Evolutionary conservation across 345 rosid species (phyloP), one percentile per base, ranked within the genome.

Genomic region (Camelina laxa): DNA sequence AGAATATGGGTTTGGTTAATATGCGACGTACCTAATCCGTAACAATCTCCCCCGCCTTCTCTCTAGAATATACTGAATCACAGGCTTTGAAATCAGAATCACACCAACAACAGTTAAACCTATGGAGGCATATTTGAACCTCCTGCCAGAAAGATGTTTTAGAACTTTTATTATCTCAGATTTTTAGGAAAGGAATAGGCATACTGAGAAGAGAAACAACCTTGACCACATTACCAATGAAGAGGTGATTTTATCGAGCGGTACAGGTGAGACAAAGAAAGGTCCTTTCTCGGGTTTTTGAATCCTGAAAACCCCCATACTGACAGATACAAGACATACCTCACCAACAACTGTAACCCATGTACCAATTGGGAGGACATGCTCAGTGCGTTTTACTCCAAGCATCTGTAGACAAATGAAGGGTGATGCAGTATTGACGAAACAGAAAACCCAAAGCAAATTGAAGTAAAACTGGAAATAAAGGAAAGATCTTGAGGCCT

Each of bases 161-260:
- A 65, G 16, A 63, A 24, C 27, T 24, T 24, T 24, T 24, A 24
- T 3, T 2, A 12, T 17, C 35, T 45, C 14, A 45, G 3, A 31
- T 17, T 65, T 21, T 22, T 10, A 19, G 47, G 53, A 68, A 55
- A 24, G 59, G 58, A 54, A 16, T 45, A 42, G n/a, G 1, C 35
- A 60, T 11, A 21, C 38, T 27, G 57, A 8, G 42, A 14, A 42
- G 21, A 55, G 68, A 20, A 13, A 42, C 22, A 41, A 93, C 98
- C 96, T 90, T 69, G 93, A 89, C 92, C 93, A 89, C 80, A 87
- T 85, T 60, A 92, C 97, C 66, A 85, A 81, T 59, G 86, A 82
- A 35, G 86, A 84, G 78, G 88, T 80, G 67, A 39, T 11, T 15
- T 39, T 39, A 39, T 39, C 15, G 15, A 11, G 44, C 14, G 44